phyloP scores from a whole-genome alignment of 139 green algal species.

The Closterium sp. region DNA sequence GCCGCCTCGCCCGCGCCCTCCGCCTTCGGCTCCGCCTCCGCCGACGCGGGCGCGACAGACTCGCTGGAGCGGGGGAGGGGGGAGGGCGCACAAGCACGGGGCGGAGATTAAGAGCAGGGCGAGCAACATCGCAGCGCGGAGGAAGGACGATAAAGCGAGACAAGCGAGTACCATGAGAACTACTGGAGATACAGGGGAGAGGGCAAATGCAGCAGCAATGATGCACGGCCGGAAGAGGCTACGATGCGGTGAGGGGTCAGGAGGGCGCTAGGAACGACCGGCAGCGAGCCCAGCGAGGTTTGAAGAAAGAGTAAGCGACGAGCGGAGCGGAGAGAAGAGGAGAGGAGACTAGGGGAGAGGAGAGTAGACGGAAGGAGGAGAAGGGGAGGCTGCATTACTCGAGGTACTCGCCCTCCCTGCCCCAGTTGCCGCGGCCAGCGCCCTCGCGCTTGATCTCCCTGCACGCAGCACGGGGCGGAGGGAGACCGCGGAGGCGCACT shows the following conservation, averaged over 20 bases:
- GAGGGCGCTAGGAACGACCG: neutral
- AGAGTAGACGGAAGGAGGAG: no score
- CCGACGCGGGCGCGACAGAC: neutral
- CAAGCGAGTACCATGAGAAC: no score
- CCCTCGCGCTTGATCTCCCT: constrained; percentile 45
- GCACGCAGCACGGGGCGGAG: neutral
- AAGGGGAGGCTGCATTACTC: neutral
- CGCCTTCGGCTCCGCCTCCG: neutral
- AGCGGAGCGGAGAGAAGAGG: neutral
- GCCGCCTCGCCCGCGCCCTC: neutral
- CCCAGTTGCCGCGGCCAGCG: constrained; percentile 46
- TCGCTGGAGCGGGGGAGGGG: neutral
- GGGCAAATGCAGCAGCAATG: no score
- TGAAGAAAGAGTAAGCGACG: neutral
- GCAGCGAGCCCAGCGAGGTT: neutral
- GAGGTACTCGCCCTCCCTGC: constrained; percentile 24
- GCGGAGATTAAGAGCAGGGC: neutral
- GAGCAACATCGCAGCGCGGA: neutral
- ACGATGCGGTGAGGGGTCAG: neutral
- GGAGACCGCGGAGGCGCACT: neutral
- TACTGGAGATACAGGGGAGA: no score
- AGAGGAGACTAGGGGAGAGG: no score
- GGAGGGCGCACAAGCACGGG: neutral
- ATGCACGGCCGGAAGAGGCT: neutral
- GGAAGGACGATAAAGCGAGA: neutral